Evolutionary conservation across 2,329 filamentous ascomycete species (phyloP).

Genomic region (Aspergillus sp.): DNA sequence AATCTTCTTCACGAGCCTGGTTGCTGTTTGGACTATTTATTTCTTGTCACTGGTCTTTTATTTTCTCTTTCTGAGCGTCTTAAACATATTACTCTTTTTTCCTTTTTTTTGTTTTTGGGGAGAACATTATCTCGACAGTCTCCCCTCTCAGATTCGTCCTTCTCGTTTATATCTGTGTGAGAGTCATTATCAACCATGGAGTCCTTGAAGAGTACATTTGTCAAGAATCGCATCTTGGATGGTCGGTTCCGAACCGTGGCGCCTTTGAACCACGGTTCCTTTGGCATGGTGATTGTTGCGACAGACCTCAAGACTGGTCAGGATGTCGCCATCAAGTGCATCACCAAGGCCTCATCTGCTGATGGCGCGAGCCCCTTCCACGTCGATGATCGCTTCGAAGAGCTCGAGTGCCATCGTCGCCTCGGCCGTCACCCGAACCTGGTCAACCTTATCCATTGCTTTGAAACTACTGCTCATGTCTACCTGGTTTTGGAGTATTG

Average conservation of each 20-base stretch:
- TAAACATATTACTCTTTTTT: conserved; percentile 14
- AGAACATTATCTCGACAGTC: too few relatives aligned
- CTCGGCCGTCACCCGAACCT: conserved; percentile 80
- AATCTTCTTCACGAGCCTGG: conserved; percentile 22
- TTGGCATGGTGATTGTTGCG: conserved; percentile 96
- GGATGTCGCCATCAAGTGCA: conserved; percentile 88
- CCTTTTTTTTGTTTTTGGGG: too few relatives aligned
- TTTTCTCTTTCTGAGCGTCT: conserved; percentile 8
- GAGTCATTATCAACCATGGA: conserved; percentile 23
- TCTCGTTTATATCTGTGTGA: conserved; percentile 5
- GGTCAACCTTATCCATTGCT: conserved; percentile 83
- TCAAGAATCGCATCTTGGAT: conserved; percentile 29
- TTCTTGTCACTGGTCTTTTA: conserved; percentile 8
- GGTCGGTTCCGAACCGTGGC: conserved; percentile 87
- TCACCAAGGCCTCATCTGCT: conserved; percentile 69
- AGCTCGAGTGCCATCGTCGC: conserved; percentile 62
- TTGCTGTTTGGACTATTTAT: conserved; percentile 17
- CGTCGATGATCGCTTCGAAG: conserved; percentile 62
- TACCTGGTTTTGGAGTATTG: conserved; percentile 96
- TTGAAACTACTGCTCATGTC: conserved; percentile 82
- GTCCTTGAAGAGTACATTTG: conserved; percentile 29
- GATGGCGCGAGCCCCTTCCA: conserved; percentile 56
- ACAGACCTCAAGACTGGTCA: conserved; percentile 68
- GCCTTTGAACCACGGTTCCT: conserved; percentile 95
- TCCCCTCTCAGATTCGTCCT: not conserved